Conservation (phyloP, 371 early-diverging fungal genomes). For the Circinella umbellata region DNA sequence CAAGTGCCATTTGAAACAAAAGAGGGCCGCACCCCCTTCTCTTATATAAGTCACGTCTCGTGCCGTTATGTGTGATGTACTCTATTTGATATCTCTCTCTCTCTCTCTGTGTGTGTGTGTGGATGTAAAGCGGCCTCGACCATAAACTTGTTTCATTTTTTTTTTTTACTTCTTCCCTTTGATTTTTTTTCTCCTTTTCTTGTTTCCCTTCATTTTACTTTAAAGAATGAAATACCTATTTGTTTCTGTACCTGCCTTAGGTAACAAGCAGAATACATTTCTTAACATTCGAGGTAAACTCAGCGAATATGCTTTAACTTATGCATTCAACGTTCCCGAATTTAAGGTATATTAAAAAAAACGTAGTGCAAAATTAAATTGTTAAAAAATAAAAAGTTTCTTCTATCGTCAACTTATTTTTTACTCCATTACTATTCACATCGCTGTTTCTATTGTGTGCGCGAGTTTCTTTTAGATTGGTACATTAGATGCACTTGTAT, state of each 20-base stretch:
- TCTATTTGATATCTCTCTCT: too few species aligned
- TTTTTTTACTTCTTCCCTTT: neutral
- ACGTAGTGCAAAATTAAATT: neutral
- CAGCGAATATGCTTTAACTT: constrained; percentile 44
- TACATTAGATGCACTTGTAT: constrained; percentile 89
- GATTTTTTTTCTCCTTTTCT: neutral
- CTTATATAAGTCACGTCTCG: constrained; percentile 4
- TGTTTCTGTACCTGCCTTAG: constrained; percentile 56
- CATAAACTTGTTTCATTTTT: neutral
- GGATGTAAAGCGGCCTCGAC: neutral
- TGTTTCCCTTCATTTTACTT: neutral
- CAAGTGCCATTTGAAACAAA: constrained; percentile 6
- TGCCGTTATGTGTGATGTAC: too few species aligned
- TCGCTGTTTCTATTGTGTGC: too few species aligned
- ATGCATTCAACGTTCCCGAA: constrained; percentile 50
- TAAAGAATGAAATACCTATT: constrained; percentile 56
- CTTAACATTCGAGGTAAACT: constrained; percentile 50
- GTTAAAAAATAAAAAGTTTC: too few species aligned
- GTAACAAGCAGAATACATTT: constrained; percentile 51
- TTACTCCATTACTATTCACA: too few species aligned
- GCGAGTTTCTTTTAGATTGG: constrained; percentile 71
- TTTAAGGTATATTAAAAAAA: constrained; percentile 53
- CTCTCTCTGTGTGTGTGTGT: neutral
- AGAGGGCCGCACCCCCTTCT: neutral
- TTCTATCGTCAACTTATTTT: too few species aligned